Evolutionary conservation across 345 rosid species (phyloP).

Genomic region (Stellera chamaejasme): DNA sequence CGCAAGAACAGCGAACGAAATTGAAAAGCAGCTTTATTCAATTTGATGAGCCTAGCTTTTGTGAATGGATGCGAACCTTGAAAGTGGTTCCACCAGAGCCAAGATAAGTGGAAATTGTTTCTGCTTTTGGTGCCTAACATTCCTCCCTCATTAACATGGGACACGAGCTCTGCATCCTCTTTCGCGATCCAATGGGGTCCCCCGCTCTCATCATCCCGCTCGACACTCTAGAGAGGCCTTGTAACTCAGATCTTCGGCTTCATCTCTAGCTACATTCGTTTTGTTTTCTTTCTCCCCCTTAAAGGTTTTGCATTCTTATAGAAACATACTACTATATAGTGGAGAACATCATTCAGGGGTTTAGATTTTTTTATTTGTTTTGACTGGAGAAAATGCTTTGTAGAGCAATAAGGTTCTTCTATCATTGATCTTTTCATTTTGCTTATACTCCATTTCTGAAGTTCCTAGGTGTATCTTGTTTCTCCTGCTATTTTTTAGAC

Average conservation of each 20-base stretch:
- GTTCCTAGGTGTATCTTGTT: too few relatives aligned
- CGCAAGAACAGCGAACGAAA: constrained; percentile 56
- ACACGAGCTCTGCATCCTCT: not conserved
- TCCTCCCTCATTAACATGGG: constrained; percentile 4
- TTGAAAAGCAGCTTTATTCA: constrained; percentile 78
- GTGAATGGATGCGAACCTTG: constrained; percentile 86
- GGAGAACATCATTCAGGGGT: too few relatives aligned
- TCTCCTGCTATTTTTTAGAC: too few relatives aligned
- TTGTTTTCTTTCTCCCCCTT: too few relatives aligned
- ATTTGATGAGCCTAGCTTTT: constrained; percentile 87
- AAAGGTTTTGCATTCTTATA: too few relatives aligned
- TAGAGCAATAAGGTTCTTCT: too few relatives aligned
- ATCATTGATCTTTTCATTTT: too few relatives aligned
- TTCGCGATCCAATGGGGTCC: not conserved
- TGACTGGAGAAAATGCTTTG: too few relatives aligned
- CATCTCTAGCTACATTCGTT: not conserved
- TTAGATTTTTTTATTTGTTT: too few relatives aligned
- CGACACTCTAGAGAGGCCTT: not conserved
- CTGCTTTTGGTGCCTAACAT: not conserved
- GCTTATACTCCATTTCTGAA: too few relatives aligned
- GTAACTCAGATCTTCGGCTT: constrained; percentile 2
- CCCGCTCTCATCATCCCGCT: not conserved
- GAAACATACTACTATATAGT: too few relatives aligned
- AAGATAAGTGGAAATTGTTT: constrained; percentile 18
- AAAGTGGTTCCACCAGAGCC: constrained; percentile 76